Evolutionary conservation across 1,284 basidiomycete species (phyloP).

Genomic region (Rhizoctonia solani): DNA sequence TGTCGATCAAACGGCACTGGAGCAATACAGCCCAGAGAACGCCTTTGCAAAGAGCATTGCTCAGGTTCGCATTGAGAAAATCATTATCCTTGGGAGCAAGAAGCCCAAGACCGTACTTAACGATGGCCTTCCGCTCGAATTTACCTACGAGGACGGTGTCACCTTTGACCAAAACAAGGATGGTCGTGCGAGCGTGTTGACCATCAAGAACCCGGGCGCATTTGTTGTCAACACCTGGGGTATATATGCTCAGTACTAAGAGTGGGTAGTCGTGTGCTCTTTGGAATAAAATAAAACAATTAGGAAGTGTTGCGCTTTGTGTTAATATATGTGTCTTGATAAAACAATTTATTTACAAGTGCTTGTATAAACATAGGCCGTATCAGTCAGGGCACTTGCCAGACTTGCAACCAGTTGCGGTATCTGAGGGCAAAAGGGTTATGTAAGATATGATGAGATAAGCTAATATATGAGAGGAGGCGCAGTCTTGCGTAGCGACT

Average conservation of each 20-base stretch:
- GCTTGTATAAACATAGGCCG: no score
- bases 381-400: no score
- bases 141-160: conserved; percentile 59
- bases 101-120: conserved; percentile 65
- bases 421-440: no score
- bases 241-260: conserved; percentile 47
- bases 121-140: conserved; percentile 59
- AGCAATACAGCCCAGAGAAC: conserved; percentile 57
- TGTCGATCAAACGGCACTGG: conserved; percentile 56
- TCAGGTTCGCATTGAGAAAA: conserved; percentile 76
- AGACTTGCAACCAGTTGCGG: no score
- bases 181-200: conserved; percentile 63
- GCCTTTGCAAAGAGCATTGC: conserved; percentile 67
- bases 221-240: conserved; percentile 70
- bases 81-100: conserved; percentile 69
- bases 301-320: neutral
- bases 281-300: neutral
- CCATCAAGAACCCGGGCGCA: conserved; percentile 80
- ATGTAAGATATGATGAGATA: no score
- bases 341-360: no score
- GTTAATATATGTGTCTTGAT: no score
- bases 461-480: no score
- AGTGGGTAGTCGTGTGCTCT: neutral
- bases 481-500: no score
- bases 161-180: conserved; percentile 59